Evolutionary conservation across 2,329 filamentous ascomycete species (phyloP).

Genomic region (Clonostachys chloroleuca): DNA sequence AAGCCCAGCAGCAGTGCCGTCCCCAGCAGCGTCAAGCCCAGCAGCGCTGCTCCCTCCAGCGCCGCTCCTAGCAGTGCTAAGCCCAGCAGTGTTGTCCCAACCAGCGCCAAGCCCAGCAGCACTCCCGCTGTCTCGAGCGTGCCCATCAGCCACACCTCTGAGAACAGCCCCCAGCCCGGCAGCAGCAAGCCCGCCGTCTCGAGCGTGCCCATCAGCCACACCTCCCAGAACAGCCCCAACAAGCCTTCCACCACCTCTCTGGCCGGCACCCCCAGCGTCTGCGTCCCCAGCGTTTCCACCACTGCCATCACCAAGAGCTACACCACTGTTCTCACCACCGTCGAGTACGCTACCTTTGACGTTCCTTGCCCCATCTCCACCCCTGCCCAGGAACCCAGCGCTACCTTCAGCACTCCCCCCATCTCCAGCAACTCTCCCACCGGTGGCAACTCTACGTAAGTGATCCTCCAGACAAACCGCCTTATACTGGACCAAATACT

Average conservation of each 20-base stretch:
- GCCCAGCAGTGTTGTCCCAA: constrained; percentile 2
- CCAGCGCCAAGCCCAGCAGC: constrained; percentile 5
- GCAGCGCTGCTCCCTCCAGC: background rate
- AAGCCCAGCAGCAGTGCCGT: too few species aligned
- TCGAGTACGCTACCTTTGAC: constrained; percentile 46
- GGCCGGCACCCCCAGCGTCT: constrained; percentile 6
- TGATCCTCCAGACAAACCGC: constrained; percentile 9
- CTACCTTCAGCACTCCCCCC: constrained; percentile 12
- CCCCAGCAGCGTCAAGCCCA: too few species aligned
- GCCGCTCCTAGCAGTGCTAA: constrained; percentile 1
- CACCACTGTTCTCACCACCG: constrained; percentile 50
- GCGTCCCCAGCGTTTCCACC: constrained; percentile 33
- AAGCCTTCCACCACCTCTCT: constrained; percentile 8
- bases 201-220: too few species aligned
- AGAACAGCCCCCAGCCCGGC: too few species aligned
- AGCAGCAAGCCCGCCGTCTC: too few species aligned
- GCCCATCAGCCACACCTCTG: constrained; percentile 4
- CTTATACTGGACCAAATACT: constrained; percentile 1
- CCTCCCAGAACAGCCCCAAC: constrained; percentile 1
- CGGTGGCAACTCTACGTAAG: constrained; percentile 24
- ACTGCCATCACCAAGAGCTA: constrained; percentile 50
- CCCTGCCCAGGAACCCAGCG: constrained; percentile 4
- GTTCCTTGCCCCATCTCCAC: constrained; percentile 20
- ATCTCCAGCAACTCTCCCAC: constrained; percentile 32
- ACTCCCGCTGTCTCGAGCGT: constrained; percentile 4